A percentile compares a stretch with the other conserved stretches of the same genome.
These are phyloP conservation scores for Dactylonectria macrodidyma DNA, from an alignment of 2,329 filamentous ascomycete genomes.

Conservation along the genomic window DNA sequence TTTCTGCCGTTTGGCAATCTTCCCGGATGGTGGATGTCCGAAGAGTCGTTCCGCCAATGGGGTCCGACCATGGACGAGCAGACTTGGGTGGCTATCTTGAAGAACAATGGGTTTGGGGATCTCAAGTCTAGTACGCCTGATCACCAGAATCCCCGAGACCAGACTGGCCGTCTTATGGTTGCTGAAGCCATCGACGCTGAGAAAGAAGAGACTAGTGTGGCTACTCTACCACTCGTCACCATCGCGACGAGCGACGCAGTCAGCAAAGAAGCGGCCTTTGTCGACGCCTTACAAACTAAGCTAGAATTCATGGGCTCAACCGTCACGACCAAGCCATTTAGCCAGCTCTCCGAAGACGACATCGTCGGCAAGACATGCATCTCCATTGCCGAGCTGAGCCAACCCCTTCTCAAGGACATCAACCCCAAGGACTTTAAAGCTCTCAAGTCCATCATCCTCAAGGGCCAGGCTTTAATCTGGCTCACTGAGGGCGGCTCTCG, in stretches of 20 bases:
- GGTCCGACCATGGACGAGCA: constrained; percentile 16
- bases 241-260: not conserved
- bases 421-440: constrained; percentile 17
- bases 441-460: constrained; percentile 13
- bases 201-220: not conserved
- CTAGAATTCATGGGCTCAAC: not conserved
- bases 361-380: not conserved
- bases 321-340: not conserved
- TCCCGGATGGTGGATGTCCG: constrained; percentile 27
- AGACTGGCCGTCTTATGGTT: constrained; percentile 7
- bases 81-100: constrained; percentile 8
- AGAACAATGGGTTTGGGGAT: constrained; percentile 7
- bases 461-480: not conserved
- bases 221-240: not conserved
- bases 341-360: not conserved
- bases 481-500: constrained; percentile 12
- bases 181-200: constrained; percentile 3
- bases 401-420: constrained; percentile 8
- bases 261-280: not conserved
- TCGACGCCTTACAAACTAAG: not conserved
- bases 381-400: constrained; percentile 2
- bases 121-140: not conserved
- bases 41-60: constrained; percentile 12
- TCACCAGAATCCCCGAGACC: constrained; percentile 3
- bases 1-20: constrained; percentile 18